Evolutionary conservation across 1,284 basidiomycete genomes (phyloP), one percentile per base, ranked within the genome.

Genomic region (Prillingera fragicola): DNA sequence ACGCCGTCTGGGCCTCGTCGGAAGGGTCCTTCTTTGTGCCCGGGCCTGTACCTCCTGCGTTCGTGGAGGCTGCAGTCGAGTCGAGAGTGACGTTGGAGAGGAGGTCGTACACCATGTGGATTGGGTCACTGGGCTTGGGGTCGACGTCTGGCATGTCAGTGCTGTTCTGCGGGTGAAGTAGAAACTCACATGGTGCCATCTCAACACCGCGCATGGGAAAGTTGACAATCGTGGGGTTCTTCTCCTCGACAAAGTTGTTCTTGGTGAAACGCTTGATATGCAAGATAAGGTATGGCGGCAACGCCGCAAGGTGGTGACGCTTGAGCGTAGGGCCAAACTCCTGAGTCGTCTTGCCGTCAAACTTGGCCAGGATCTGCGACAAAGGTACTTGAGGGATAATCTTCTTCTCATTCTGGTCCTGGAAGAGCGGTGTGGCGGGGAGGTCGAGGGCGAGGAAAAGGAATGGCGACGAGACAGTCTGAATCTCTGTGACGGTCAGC

Each of bases 181-280:
- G 42, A 41, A 38, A 75, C 87, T 63, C 66, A 92, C 89, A 96
- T 40, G 89, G 87, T 55, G 74, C 74, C 69, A 97, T 84, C 70
- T 97, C 91, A 17, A 98, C 78, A 1, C 91, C 91, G 45, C 87
- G 80, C 33, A 96, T 77, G 10, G 91, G 91, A 64, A 96, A 98
- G 64, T 95, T 97, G 58, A 99, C 87, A 50, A 98, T 92, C 2
- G 95, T 99, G 3, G 92, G 92, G 64, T 99, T 98, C 70, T 96
- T 94, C 71, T 98, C 94, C 70, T 97, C 94, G 2, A 96, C 89
- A 62, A 99, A 97, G 41, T 80, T 80, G 70, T 98, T 99, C 69
- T 89, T 95, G n/a, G 89, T 95, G 72, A 98, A 99, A 24, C 95
- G 82, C 65, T 94, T 97, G 75, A 87, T 94, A 68, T 96, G 89